Conservation (phyloP, 805 yeast genomes). For the Maudiozyma pseudohumilis region DNA sequence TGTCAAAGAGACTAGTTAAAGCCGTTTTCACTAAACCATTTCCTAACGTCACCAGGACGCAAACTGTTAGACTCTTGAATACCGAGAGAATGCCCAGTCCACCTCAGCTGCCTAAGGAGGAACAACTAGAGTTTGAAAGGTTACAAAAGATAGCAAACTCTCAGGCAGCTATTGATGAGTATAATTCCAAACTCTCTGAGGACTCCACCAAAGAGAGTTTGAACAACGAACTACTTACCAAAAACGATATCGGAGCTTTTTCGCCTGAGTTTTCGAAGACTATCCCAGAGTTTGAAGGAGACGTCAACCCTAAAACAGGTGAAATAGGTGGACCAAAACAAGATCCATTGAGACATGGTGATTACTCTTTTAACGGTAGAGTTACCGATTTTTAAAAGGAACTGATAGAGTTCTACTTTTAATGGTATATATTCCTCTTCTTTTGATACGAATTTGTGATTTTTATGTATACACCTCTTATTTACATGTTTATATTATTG, state of each 20-base stretch:
- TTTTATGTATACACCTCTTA: not conserved
- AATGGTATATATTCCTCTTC: not conserved
- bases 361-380: conserved; percentile 91
- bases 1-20: too few species aligned
- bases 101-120: conserved; percentile 27
- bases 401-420: not conserved
- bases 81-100: conserved; percentile 24
- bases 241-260: conserved; percentile 50
- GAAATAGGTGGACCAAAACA: conserved; percentile 97
- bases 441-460: too few species aligned
- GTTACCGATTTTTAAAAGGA: conserved; percentile 73
- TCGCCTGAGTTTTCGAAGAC: conserved; percentile 65
- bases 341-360: conserved; percentile 86
- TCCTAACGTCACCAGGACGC: not conserved
- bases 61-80: conserved; percentile 7
- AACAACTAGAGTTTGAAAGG: conserved; percentile 73
- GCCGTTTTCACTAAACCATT: too few species aligned
- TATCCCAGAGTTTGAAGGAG: conserved; percentile 93
- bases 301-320: conserved; percentile 85
- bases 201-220: conserved; percentile 25
- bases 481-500: conserved; percentile 1
- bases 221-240: conserved; percentile 30
- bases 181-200: conserved; percentile 39
- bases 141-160: conserved; percentile 73
- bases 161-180: conserved; percentile 68